Evolutionary conservation across 2,329 filamentous ascomycete genomes (phyloP).

Genomic region (Pseudogymnoascus pannorum): DNA sequence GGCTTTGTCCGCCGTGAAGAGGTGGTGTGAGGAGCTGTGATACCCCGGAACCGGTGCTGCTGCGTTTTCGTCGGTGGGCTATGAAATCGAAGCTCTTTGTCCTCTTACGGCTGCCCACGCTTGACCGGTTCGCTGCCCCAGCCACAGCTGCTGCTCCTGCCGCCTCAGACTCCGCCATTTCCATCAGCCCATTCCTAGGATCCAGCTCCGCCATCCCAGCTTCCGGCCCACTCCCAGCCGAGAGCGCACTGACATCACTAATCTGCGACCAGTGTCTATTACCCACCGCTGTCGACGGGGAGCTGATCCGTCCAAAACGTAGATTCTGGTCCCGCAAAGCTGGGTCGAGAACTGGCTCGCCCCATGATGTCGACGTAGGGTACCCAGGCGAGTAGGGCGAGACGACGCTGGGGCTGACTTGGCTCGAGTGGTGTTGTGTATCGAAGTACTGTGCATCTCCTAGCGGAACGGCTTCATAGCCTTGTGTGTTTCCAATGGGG

Average conservation of each 20-base stretch:
- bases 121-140: background rate
- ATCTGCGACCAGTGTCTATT: background rate
- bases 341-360: slow-evolving; percentile 9
- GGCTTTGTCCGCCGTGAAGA: background rate
- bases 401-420: slow-evolving; percentile 9
- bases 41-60: background rate
- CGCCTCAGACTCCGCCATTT: background rate
- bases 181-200: background rate
- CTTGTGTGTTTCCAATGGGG: slow-evolving; percentile 9
- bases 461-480: slow-evolving; percentile 19
- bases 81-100: background rate
- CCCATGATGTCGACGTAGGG: background rate
- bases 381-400: background rate
- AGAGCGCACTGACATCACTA: background rate
- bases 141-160: background rate
- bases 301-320: slow-evolving; percentile 9
- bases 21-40: background rate
- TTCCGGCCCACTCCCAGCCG: background rate
- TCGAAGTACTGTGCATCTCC: slow-evolving; percentile 18
- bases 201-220: background rate
- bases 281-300: background rate
- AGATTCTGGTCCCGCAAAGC: slow-evolving; percentile 13
- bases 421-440: slow-evolving; percentile 3
- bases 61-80: background rate
- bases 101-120: background rate